These are phyloP conservation scores for Cyclostephanos invisitatus DNA, from an alignment of 108 stramenopile species.

Conservation along the genomic window DNA sequence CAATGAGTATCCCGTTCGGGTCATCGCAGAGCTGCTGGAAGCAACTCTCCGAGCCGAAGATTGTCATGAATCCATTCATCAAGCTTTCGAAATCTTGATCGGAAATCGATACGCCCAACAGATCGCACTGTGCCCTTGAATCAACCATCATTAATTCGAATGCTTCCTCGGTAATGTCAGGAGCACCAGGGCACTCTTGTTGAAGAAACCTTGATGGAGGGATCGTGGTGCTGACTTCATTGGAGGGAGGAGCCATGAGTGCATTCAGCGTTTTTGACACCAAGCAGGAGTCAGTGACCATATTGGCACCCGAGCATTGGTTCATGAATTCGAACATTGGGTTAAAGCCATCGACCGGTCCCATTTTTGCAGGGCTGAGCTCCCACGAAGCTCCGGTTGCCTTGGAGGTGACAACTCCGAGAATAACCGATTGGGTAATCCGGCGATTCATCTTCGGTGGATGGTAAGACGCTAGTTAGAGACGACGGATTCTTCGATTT, in stretches of 20 bases:
- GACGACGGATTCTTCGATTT: background rate
- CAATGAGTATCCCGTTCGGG: constrained; percentile 1
- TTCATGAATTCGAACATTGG: constrained; percentile 17
- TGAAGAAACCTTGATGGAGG: background rate
- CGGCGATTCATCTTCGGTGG: constrained; percentile 1
- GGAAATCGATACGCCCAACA: constrained; percentile 8
- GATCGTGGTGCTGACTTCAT: background rate
- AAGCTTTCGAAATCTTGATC: constrained; percentile 20
- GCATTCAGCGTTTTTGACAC: constrained; percentile 16
- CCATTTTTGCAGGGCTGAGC: background rate
- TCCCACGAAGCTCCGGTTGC: constrained; percentile 1
- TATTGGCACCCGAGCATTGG: constrained; percentile 16
- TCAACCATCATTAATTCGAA: constrained; percentile 11
- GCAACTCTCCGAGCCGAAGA: constrained; percentile 6
- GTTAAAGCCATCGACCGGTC: constrained; percentile 2
- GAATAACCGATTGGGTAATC: background rate
- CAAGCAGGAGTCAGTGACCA: constrained; percentile 28
- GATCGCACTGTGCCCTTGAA: constrained; percentile 8
- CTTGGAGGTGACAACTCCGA: background rate
- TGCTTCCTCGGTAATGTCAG: constrained; percentile 13
- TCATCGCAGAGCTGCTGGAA: constrained; percentile 6
- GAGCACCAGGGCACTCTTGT: constrained; percentile 11
- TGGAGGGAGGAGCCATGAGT: constrained; percentile 2
- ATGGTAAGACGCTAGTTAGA: background rate
- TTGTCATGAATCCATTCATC: constrained; percentile 2